Evolutionary conservation across 352 stramenopile genomes (phyloP).

Genomic region (Pythium pyrilobum): DNA sequence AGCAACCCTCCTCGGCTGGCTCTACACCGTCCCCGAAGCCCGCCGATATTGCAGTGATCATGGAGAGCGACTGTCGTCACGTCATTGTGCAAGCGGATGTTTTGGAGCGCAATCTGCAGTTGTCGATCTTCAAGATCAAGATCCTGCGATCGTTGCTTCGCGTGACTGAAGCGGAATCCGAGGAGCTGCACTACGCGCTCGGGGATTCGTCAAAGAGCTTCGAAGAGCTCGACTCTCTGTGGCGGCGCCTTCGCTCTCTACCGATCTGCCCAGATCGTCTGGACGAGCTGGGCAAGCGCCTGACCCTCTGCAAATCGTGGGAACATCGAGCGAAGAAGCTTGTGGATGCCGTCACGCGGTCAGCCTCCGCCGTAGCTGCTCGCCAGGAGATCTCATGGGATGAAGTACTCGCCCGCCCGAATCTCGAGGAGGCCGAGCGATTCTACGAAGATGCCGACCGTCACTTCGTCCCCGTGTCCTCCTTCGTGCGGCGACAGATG

Average conservation of each 20-base stretch:
- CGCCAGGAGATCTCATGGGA: slow-evolving; percentile 12
- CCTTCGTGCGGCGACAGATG: slow-evolving; percentile 55
- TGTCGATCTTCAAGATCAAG: slow-evolving; percentile 22
- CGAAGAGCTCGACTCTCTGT: slow-evolving; percentile 23
- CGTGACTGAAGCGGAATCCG: slow-evolving; percentile 9
- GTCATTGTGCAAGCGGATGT: slow-evolving; percentile 16
- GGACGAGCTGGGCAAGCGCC: slow-evolving; percentile 40
- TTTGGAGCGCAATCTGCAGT: slow-evolving; percentile 5
- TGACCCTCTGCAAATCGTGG: slow-evolving; percentile 51
- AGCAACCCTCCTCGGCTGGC: neutral
- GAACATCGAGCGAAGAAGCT: slow-evolving; percentile 44
- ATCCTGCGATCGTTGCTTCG: slow-evolving; percentile 16
- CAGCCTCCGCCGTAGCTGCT: neutral
- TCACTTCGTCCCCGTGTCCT: slow-evolving; percentile 56
- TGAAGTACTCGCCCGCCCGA: slow-evolving; percentile 24
- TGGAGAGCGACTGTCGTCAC: slow-evolving; percentile 18
- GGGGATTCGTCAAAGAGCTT: slow-evolving; percentile 22
- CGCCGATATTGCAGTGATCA: slow-evolving; percentile 13
- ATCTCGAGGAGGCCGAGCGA: slow-evolving; percentile 38
- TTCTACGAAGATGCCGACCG: slow-evolving; percentile 53
- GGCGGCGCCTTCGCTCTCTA: slow-evolving; percentile 18
- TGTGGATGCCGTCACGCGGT: slow-evolving; percentile 19
- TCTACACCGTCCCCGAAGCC: slow-evolving; percentile 1
- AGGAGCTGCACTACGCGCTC: slow-evolving; percentile 13
- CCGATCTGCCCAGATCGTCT: slow-evolving; percentile 35